A percentile compares a stretch with the other conserved stretches of the same genome.
phyloP scores from a whole-genome alignment of 2,329 filamentous ascomycete species.

The Berkeleyomyces basicola region DNA sequence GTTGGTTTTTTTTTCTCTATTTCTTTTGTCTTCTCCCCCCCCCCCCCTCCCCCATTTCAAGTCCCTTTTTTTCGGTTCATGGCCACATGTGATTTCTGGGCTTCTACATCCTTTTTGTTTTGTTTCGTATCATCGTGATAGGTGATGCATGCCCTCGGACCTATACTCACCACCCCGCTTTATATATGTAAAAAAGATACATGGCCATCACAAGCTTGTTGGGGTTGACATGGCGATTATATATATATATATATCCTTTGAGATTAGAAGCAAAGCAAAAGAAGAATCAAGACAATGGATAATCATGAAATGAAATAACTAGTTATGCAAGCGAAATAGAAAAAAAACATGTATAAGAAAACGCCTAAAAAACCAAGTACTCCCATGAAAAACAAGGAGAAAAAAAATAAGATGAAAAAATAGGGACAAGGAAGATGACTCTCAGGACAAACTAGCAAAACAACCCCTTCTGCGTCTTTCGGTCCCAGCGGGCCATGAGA shows the following conservation, averaged over 20 bases:
- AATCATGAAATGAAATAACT: background rate
- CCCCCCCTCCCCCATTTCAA: background rate
- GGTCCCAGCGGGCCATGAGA: too few species aligned
- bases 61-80: background rate
- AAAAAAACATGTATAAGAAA: background rate
- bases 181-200: too few species aligned
- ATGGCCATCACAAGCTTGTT: too few species aligned
- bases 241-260: too few species aligned
- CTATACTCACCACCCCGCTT: too few species aligned
- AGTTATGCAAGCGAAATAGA: background rate
- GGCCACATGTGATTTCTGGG: too few species aligned
- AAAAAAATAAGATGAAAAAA: background rate
- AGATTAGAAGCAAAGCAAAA: too few species aligned
- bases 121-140: too few species aligned
- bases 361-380: background rate
- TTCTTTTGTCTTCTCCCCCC: conserved; percentile 12
- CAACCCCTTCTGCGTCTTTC: background rate
- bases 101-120: too few species aligned
- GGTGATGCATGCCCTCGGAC: too few species aligned
- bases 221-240: too few species aligned
- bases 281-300: background rate
- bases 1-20: conserved; percentile 2
- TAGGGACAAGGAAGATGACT: background rate
- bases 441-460: background rate
- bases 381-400: background rate